Evolutionary conservation across 2,329 filamentous ascomycete species (phyloP), one percentile per base, ranked within the genome.

Genomic region (Orbilia ellipsospora): DNA sequence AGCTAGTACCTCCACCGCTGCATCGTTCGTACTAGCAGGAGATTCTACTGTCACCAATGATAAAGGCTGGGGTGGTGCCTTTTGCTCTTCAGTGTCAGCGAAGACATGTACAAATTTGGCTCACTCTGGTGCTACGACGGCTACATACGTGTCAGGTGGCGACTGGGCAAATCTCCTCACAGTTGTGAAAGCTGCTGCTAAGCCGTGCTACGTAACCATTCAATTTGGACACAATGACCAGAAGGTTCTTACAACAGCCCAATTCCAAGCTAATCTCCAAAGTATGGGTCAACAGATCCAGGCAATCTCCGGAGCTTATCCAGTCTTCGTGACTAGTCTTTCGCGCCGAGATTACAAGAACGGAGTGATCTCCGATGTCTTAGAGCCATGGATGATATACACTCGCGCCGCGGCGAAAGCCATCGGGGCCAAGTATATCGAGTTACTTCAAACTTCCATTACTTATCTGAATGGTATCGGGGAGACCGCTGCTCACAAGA

Each of bases 341-440:
- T 67, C 63, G 8, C 54, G 54, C 13, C 44, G 63, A 26, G 28
- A 23, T 3, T 67, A 45, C 16, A 52, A 28, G 4, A 44, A 44
- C 16, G 63, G 63, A 10, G 52, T 51, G 20, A 44, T 67, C 6
- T 67, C 63, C 1, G 63, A 67, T 26, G 36, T 26, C 1, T 52
- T 67, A 13, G 63, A 67, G 54, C 42, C 63, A 16, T 67, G 63
- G 63, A 67, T 67, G 54, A 54, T 67, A 7, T 67, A 67, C 16
- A 67, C 63, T 3, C 44, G 63, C 13, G 44, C 23, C 20, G 63
- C 63, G 3, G 63, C 63, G 26, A 67, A 60, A 44, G 42, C 54
- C 13, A 67, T 67, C 15, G 63, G 63, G 10, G 63, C 44, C 54
- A 59, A 67, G 16, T 67, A 67, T 52, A 67, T 67, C 28, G 63